These are phyloP conservation scores for Gossypium aridum DNA, from an alignment of 441 rosid genomes.

Conservation along the genomic window DNA sequence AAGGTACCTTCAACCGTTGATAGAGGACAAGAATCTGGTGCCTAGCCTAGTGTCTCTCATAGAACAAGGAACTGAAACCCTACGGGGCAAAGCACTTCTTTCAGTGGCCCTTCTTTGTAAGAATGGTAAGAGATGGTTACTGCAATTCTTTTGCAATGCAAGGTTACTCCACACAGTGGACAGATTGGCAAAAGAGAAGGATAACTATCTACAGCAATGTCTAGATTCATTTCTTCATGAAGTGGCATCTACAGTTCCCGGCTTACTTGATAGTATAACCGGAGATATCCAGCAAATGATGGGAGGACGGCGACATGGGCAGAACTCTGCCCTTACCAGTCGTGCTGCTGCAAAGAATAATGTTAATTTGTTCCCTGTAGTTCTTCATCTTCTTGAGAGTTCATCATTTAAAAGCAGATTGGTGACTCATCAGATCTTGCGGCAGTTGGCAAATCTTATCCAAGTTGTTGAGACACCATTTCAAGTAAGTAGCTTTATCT, in stretches of 20 bases:
- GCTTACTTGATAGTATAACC: slow-evolving; percentile 62
- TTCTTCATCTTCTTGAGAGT: slow-evolving; percentile 89
- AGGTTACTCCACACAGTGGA: slow-evolving; percentile 74
- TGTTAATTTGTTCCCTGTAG: slow-evolving; percentile 65
- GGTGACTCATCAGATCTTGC: slow-evolving; percentile 56
- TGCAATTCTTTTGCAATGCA: slow-evolving; percentile 70
- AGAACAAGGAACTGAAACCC: slow-evolving; percentile 80
- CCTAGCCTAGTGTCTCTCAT: slow-evolving; percentile 63
- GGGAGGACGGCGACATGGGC: slow-evolving; percentile 84
- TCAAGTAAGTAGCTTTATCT: slow-evolving; percentile 47
- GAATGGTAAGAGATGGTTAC: slow-evolving; percentile 76
- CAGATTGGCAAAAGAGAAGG: slow-evolving; percentile 83
- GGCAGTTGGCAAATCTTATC: slow-evolving; percentile 74
- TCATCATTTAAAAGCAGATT: slow-evolving; percentile 66
- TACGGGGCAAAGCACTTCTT: slow-evolving; percentile 74
- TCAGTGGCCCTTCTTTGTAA: slow-evolving; percentile 83
- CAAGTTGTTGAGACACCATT: slow-evolving; percentile 76
- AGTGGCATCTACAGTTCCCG: slow-evolving; percentile 65
- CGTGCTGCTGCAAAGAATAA: slow-evolving; percentile 63
- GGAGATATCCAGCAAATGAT: slow-evolving; percentile 79
- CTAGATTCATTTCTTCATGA: slow-evolving; percentile 61
- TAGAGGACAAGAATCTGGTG: slow-evolving; percentile 76
- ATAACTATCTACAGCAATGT: slow-evolving; percentile 66
- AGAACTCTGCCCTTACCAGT: slow-evolving; percentile 42
- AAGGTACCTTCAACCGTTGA: slow-evolving; percentile 58